Base-by-base conservation (phyloP, 805 yeast genomes). In the Schizosaccharomyces osmophilus region DNA sequence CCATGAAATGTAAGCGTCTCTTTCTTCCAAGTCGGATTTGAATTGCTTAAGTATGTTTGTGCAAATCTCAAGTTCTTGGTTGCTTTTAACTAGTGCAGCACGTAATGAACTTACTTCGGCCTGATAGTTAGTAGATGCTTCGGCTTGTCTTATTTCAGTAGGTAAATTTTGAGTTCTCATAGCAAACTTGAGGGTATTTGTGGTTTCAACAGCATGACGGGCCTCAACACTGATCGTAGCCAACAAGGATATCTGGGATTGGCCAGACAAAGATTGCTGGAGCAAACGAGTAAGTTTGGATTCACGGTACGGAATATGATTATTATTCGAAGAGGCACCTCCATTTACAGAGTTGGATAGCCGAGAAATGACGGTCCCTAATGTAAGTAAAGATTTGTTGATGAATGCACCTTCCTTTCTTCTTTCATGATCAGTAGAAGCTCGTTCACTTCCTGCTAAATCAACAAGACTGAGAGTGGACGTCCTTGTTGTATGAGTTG, bases 371-470 rank as follows among this genome's bases (percentile, higher is more conserved):
- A 90, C 96, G 0, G 95, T 86, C 5, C 96, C 88, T 60, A 90
- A 77, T 0, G 97, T 94, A 61, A 90, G 75, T 54, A 90, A 76
- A 0, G 97, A 89, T 69, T 88, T 88, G 74, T 90, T 90, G 69
- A 90, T 90, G 69, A 77, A 93, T 0, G 96, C 80, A 26, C 97
- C 98, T 73, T 90, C 98, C 70, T 88, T 87, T 62, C 97, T 75
- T 67, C 97, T 78, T 68, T 87, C 96, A 0, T 75, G 71, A 67
- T 83, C 82, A 11, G 80, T 73, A 2, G 83, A 80, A 0, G 94
- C 95, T 61, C 85, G 78, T 72, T 90, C 98, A n/a, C 95, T 85
- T 36, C 98, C 98, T 0, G 98, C 98, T 68, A 90, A 77, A 72
- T 90, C 98, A 74, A 97, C 90, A 62, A 90, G 75, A 42, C 90